phyloP scores from a whole-genome alignment of 2,329 filamentous ascomycete genomes.

The Scedosporium apiospermum region DNA sequence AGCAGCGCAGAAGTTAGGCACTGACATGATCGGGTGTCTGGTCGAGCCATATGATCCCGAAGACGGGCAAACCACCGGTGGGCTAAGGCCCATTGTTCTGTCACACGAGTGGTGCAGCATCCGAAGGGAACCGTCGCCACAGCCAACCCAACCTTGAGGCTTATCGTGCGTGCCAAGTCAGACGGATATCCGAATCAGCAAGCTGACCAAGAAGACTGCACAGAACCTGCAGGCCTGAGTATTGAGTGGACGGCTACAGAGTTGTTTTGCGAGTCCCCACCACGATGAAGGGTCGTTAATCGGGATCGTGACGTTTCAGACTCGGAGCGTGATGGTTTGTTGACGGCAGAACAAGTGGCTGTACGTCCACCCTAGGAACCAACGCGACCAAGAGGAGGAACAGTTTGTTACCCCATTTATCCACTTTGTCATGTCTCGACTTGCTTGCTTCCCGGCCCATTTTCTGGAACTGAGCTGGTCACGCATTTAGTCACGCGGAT shows the following conservation, averaged over 20 bases:
- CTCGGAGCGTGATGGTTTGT: too few relatives aligned
- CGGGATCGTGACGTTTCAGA: too few relatives aligned
- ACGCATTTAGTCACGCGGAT: constrained; percentile 1
- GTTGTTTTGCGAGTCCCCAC: background rate
- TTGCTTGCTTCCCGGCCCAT: too few relatives aligned
- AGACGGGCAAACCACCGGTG: background rate
- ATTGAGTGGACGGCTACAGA: background rate
- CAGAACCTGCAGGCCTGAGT: background rate
- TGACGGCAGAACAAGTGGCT: too few relatives aligned
- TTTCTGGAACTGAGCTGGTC: background rate
- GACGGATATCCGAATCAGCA: background rate
- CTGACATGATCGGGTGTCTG: too few relatives aligned
- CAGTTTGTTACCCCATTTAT: too few relatives aligned
- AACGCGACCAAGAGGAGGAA: background rate
- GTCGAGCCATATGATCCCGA: background rate
- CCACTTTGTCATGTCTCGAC: too few relatives aligned
- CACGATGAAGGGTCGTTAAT: background rate
- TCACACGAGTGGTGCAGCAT: background rate
- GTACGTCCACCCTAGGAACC: background rate
- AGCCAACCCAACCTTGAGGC: background rate
- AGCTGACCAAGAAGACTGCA: too few relatives aligned
- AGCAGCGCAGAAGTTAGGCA: too few relatives aligned
- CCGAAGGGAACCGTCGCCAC: background rate
- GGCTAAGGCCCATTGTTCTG: background rate
- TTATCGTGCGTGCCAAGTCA: background rate